A percentile compares a stretch with the other conserved stretches of the same genome.
Conservation (phyloP, 192 early-diverging fungal species). For the Entrophospora sp. region DNA sequence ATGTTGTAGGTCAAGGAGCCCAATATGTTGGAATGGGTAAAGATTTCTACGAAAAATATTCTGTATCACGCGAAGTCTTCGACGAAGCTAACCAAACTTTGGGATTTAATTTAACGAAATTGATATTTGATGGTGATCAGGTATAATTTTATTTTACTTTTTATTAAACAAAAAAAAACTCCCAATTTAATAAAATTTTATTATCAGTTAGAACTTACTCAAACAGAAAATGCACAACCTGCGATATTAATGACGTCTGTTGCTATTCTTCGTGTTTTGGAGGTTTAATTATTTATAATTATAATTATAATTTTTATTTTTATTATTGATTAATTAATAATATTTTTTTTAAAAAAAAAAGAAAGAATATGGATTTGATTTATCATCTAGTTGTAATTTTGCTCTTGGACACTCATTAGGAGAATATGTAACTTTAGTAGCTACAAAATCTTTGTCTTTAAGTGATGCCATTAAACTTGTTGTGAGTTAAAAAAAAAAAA, state of each 20-base stretch:
- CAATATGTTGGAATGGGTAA: conserved; percentile 89
- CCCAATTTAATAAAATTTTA: background rate
- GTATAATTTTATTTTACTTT: conserved; percentile 21
- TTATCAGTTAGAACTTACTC: conserved; percentile 41
- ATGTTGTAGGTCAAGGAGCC: conserved; percentile 59
- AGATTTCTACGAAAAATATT: conserved; percentile 71
- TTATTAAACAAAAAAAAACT: background rate
- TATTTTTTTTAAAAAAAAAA: conserved; percentile 1
- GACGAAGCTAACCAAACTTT: conserved; percentile 88
- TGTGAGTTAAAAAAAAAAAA: conserved; percentile 28
- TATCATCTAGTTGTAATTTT: conserved; percentile 61
- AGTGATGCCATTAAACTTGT: conserved; percentile 80
- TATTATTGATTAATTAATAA: background rate
- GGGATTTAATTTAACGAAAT: conserved; percentile 52
- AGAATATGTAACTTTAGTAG: conserved; percentile 78
- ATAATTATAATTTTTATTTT: background rate
- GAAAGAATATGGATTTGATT: conserved; percentile 70
- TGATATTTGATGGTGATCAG: conserved; percentile 86
- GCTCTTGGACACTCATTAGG: conserved; percentile 90
- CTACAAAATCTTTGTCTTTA: conserved; percentile 56
- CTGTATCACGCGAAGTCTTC: conserved; percentile 69
- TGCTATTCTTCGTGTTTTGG: conserved; percentile 75
- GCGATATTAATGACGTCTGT: conserved; percentile 87
- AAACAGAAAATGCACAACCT: conserved; percentile 78
- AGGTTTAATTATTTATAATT: conserved; percentile 33